Base-by-base conservation (phyloP, 768 basidiomycete species). In the Clitopilus hobsonii region DNA sequence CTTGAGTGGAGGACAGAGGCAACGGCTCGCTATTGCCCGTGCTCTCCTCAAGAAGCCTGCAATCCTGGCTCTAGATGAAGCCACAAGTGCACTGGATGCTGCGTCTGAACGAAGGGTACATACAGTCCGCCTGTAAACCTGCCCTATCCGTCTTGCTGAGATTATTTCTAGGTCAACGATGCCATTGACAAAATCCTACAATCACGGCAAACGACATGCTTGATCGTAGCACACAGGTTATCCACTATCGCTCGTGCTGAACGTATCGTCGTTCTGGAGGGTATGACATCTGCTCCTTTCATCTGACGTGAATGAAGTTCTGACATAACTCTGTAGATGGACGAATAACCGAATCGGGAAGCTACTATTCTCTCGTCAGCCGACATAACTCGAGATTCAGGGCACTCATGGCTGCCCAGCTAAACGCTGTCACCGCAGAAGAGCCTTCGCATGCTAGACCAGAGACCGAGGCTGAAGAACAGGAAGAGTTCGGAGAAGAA, bases 211-310 rank as follows among this genome's bases (percentile, higher is more conserved):
- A 94, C 92, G 28, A 95, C 93, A 1, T 94, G 93, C 61, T 67
- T 94, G 23, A 87, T 95, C 54, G 92, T 95, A 18, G 94, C 94
- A 0, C 94, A 97, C 70, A 78, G 94, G 50, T 66, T 97, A 53
- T 93, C 91, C 22, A 94, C 94, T 2, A 93, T 97, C 54, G 91
- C 94, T 3, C 75, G 93, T 53, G 92, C 94, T 1, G 92, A 94
- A 65, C 78, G 90, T 36, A 91, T 97, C 45, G 90, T 92, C 5
- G 93, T 97, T 18, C 77, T 97, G 18, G 93, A 97, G 73, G 87
- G 86, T 86, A 48, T n/a, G 71, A n/a, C n/a, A n/a, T 61, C 8
- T 24, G 52, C 13, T 11, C 1, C 22, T 54, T 26, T 27, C 47
- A 38, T 51, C 20, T 23, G 18, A 30, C 6, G 55, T 3, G 18